These are phyloP conservation scores for Aspergillus sp. DNA, from an alignment of 2,329 filamentous ascomycete genomes.

Conservation along the genomic window DNA sequence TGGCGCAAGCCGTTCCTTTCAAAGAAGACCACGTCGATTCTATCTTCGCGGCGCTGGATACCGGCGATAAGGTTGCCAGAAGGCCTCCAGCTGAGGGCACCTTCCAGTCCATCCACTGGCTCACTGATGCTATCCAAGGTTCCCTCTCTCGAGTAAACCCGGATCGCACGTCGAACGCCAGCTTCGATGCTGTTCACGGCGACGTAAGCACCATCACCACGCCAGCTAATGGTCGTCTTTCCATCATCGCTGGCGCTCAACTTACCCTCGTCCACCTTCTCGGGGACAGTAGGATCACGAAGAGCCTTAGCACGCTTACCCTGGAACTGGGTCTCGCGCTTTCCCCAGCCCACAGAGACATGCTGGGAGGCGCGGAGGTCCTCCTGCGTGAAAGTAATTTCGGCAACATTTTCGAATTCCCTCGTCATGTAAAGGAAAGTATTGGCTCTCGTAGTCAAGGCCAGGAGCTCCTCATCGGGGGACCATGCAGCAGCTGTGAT, in stretches of 20 bases:
- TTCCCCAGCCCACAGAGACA: conserved; percentile 97
- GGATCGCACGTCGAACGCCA: conserved; percentile 72
- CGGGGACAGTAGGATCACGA: conserved; percentile 90
- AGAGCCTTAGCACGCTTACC: conserved; percentile 84
- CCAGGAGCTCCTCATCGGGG: conserved; percentile 87
- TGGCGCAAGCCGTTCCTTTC: conserved; percentile 97
- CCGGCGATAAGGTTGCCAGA: conserved; percentile 88
- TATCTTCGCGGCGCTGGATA: conserved; percentile 69
- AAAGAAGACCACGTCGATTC: conserved; percentile 88
- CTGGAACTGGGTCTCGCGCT: conserved; percentile 97
- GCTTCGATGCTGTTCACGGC: conserved; percentile 79
- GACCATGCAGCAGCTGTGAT: conserved; percentile 91
- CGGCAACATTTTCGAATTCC: conserved; percentile 80
- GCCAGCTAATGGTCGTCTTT: conserved; percentile 78
- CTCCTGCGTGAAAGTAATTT: conserved; percentile 69
- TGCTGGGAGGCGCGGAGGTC: conserved; percentile 88
- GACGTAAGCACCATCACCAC: conserved; percentile 89
- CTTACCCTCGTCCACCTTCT: conserved; percentile 81
- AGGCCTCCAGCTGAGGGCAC: conserved; percentile 85
- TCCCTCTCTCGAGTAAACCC: conserved; percentile 89
- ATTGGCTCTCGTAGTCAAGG: conserved; percentile 75
- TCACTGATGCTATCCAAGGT: conserved; percentile 91
- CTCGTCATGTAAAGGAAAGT: conserved; percentile 92
- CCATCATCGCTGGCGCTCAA: conserved; percentile 74
- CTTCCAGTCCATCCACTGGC: conserved; percentile 89